Conservation (phyloP, 75 land plant species). For the Pinus tabuliformis region DNA sequence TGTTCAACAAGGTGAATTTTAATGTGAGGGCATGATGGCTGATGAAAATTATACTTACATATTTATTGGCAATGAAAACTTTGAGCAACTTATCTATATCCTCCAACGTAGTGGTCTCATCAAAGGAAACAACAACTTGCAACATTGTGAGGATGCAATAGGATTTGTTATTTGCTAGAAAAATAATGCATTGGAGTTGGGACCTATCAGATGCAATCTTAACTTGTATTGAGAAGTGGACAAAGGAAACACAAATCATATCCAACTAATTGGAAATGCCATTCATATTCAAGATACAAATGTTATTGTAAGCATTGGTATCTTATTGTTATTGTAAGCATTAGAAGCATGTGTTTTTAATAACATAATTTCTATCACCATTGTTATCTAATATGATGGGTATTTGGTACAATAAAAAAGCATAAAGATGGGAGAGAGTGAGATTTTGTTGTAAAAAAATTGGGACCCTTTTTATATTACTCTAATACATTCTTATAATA, state of each 20-base stretch:
- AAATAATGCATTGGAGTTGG: neutral
- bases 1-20: neutral
- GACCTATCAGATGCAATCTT: neutral
- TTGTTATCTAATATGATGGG: too few species aligned
- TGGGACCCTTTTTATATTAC: too few species aligned
- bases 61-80: constrained; percentile 73
- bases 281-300: neutral
- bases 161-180: neutral
- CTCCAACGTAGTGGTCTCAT: constrained; percentile 93
- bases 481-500: too few species aligned
- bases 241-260: neutral
- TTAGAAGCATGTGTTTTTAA: too few species aligned
- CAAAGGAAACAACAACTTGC: constrained; percentile 91
- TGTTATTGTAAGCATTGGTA: neutral
- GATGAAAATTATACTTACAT: constrained; percentile 43
- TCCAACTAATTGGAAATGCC: neutral
- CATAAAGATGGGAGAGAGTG: too few species aligned
- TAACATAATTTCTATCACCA: too few species aligned
- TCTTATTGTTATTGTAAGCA: too few species aligned
- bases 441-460: too few species aligned
- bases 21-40: neutral
- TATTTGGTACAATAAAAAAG: too few species aligned
- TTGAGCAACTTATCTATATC: constrained; percentile 84
- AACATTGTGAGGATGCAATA: neutral
- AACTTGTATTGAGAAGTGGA: neutral